Conservation (phyloP, 2,329 filamentous ascomycete species). For the Pseudogymnoascus sp. region DNA sequence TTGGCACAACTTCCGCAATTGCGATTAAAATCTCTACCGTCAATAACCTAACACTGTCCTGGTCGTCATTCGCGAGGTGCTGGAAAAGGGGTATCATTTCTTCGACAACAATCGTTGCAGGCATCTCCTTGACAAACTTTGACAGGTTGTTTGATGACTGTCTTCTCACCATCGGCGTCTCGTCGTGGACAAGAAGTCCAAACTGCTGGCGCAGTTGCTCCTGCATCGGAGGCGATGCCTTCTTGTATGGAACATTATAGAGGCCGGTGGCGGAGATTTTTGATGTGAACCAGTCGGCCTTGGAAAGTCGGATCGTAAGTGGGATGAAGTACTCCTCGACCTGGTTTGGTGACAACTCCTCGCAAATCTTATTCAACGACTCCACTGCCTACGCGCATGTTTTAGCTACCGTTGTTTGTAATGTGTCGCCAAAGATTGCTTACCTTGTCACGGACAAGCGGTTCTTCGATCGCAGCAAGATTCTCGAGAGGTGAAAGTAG, state of each 20-base stretch:
- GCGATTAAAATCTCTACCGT: slow-evolving; percentile 96
- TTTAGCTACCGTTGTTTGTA: slow-evolving; percentile 12
- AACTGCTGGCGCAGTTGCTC: slow-evolving; percentile 90
- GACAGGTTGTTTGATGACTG: slow-evolving; percentile 94
- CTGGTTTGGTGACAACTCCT: slow-evolving; percentile 81
- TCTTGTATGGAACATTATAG: slow-evolving; percentile 88
- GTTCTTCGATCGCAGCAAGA: slow-evolving; percentile 95
- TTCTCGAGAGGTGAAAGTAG: slow-evolving; percentile 96
- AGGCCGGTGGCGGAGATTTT: slow-evolving; percentile 97
- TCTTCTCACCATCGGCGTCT: slow-evolving; percentile 97
- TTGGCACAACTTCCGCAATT: slow-evolving; percentile 93
- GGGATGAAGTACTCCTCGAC: slow-evolving; percentile 97
- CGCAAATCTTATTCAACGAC: slow-evolving; percentile 98
- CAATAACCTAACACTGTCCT: slow-evolving; percentile 91
- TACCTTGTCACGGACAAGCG: slow-evolving; percentile 96
- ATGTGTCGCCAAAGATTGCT: slow-evolving; percentile 15
- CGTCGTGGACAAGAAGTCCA: slow-evolving; percentile 87
- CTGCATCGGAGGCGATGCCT: slow-evolving; percentile 80
- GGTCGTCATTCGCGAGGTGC: slow-evolving; percentile 91
- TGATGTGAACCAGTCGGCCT: slow-evolving; percentile 99
- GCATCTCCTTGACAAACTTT: slow-evolving; percentile 97
- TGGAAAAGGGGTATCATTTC: slow-evolving; percentile 99
- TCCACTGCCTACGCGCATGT: slow-evolving; percentile 70
- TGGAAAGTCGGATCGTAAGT: slow-evolving; percentile 88
- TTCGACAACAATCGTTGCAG: slow-evolving; percentile 81